Evolutionary conservation across 2,329 filamentous ascomycete species (phyloP), one percentile per base, ranked within the genome.

Genomic region (Akanthomyces uredinophilus): DNA sequence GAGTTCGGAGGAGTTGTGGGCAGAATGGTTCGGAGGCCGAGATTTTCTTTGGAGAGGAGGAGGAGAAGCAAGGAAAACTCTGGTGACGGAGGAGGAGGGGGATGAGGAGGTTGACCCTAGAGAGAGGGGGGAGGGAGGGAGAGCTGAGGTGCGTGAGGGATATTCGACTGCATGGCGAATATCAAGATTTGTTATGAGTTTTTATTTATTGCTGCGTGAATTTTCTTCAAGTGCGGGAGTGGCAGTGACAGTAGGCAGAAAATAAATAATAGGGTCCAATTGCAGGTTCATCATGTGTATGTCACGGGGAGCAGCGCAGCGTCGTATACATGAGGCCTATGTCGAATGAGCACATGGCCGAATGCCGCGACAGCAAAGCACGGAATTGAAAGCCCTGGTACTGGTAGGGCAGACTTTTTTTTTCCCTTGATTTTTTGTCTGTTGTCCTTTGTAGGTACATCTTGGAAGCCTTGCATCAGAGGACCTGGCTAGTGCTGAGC

Each of bases 41-140:
- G 27, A 27, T 7, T 22, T 20, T 8, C 22, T 2, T 29, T 24
- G 46, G 44, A 41, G 44, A 41, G 35, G 14, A 43, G 20, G 6
- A 43, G 14, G 7, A 43, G 14, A 5, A 16, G 37, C 4, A 43
- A 7, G 22, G 18, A 6, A 20, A 43, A 18, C 10, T 27, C 4
- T n/a, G n/a, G 8, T 24, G 10, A 20, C 24, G 14, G 24, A 46
- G 22, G 24, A 43, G 20, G 20, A 35, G 11, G 56, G 55, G 56
- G 56, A 59, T 44, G 47, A n/a, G 24, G 32, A 51, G 47, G 56
- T 59, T 37, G 56, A 59, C 56, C 56, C 56, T 60, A 60, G 37
- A 60, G 46, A 51, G 56, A 43, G 37, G 13, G 32, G 35, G 22
- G 14, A 32, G 18, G n/a, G 52, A 11, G 37, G 14, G 24, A 39